These are phyloP conservation scores for Lepiota venenata DNA, from an alignment of 768 basidiomycete species.

Conservation along the genomic window DNA sequence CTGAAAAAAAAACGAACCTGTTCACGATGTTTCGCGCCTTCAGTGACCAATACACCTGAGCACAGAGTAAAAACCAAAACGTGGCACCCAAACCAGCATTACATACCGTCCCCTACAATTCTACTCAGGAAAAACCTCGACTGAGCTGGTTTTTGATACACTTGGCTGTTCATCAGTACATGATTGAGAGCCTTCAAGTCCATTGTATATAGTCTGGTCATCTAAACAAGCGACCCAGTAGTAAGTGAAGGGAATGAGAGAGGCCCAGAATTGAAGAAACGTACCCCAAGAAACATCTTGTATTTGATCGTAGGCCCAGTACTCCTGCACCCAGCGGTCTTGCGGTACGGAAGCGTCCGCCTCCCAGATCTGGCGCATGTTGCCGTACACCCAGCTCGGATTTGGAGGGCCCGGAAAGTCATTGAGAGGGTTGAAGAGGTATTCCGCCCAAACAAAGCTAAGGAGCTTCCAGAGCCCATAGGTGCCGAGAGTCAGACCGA, in stretches of 20 bases:
- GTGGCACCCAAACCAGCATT: neutral
- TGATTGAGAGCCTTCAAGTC: slow-evolving; percentile 65
- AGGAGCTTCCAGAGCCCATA: slow-evolving; percentile 31
- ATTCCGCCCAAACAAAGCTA: slow-evolving; percentile 25
- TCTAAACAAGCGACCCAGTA: slow-evolving; percentile 15
- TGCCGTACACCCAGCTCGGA: slow-evolving; percentile 43
- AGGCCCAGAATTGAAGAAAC: slow-evolving; percentile 11
- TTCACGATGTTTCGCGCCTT: slow-evolving; percentile 43
- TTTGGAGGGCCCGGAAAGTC: slow-evolving; percentile 48
- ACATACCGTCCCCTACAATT: slow-evolving; percentile 42
- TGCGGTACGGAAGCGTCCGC: slow-evolving; percentile 30
- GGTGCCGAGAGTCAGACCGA: slow-evolving; percentile 17
- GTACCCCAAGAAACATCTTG: slow-evolving; percentile 40
- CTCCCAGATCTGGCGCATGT: slow-evolving; percentile 40
- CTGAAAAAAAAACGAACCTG: slow-evolving; percentile 31
- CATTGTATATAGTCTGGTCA: slow-evolving; percentile 45
- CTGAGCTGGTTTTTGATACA: slow-evolving; percentile 53
- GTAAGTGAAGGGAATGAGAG: neutral
- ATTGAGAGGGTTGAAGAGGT: slow-evolving; percentile 38
- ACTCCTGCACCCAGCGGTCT: slow-evolving; percentile 41
- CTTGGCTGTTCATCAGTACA: slow-evolving; percentile 51
- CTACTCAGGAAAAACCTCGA: slow-evolving; percentile 32
- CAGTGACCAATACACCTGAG: slow-evolving; percentile 47
- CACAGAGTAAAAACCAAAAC: neutral
- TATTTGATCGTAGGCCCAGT: slow-evolving; percentile 46